These are phyloP conservation scores for Scorias spongiosa DNA, from an alignment of 2,329 filamentous ascomycete species.

Conservation along the genomic window DNA sequence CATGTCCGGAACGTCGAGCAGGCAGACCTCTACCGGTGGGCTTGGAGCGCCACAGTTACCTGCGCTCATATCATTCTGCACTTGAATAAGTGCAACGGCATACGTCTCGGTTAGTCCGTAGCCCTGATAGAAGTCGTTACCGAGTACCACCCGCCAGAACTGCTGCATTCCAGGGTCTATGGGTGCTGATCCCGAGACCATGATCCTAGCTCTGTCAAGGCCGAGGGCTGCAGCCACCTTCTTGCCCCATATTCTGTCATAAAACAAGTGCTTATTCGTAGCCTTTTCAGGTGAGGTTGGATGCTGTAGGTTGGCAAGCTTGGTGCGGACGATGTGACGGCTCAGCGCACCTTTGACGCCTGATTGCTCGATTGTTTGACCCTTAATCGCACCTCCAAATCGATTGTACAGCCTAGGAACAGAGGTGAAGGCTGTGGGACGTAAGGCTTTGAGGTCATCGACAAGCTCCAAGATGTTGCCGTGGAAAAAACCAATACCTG, in stretches of 20 bases:
- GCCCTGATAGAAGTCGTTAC: conserved; percentile 66
- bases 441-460: conserved; percentile 79
- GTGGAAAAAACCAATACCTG: conserved; percentile 79
- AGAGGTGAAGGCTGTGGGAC: conserved; percentile 69
- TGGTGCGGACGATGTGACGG: conserved; percentile 62
- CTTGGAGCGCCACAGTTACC: conserved; percentile 71
- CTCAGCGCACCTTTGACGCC: conserved; percentile 73
- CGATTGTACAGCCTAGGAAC: conserved; percentile 87
- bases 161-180: conserved; percentile 77
- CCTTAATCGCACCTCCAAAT: conserved; percentile 69
- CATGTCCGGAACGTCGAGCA: conserved; percentile 82
- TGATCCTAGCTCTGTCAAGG: conserved; percentile 53
- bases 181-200: conserved; percentile 82
- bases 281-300: conserved; percentile 48
- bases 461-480: conserved; percentile 75
- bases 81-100: conserved; percentile 58
- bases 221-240: conserved; percentile 78
- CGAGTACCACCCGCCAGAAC: conserved; percentile 74
- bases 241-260: conserved; percentile 77
- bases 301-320: conserved; percentile 63
- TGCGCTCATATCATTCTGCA: conserved; percentile 51
- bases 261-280: conserved; percentile 63
- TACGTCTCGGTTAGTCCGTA: conserved; percentile 94
- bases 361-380: conserved; percentile 60
- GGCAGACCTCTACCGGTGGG: conserved; percentile 56